Evolutionary conservation across 108 stramenopile species (phyloP), one percentile per base, ranked within the genome.

Genomic region (Skeletonema grethae): DNA sequence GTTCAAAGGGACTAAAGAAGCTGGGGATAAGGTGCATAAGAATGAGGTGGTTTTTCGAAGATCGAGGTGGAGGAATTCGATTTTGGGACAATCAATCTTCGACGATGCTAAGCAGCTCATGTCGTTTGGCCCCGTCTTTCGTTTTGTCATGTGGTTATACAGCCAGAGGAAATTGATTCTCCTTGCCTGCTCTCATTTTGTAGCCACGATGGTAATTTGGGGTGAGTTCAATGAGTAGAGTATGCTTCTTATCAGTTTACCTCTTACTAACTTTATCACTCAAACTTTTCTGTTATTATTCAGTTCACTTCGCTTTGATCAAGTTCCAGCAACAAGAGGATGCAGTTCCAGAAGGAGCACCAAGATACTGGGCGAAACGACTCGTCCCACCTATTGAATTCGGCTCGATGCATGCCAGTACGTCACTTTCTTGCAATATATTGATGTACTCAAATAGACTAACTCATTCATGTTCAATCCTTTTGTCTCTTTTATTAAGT

Each of bases 381-480:
- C 34, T 82, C 7, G 77, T 63, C 31, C 84, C 84, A 2, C 30
- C 84, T 3, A 34, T 85, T n/a, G 84, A 85, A 45, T 85, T 82
- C 75, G 84, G 84, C 28, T 46, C 75, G 35, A 79, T 79, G 77
- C 84, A 85, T 82, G 84, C 81, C 36, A 38, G 25, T 28, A 28
- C 25, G 25, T 28, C 1, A 1, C 25, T 28, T 28, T 28, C 25
- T 28, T 28, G 1, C 25, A 1, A 28, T 28, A n/a, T n/a, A n/a
- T n/a, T n/a, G n/a, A n/a, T 28, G 25, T 28, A 1, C 25, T 28
- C 25, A 28, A 28, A 28, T 28, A 28, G 25, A 28, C 25, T 28
- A 0, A 1, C 25, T 28, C 25, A 28, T 28, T 28, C 25, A 28
- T 28, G 25, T 28, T 1, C 1, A 28, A 28, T 28, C 0, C 25